phyloP scores from a whole-genome alignment of 176 grass and related monocot genomes.

The Carex cristatella region DNA sequence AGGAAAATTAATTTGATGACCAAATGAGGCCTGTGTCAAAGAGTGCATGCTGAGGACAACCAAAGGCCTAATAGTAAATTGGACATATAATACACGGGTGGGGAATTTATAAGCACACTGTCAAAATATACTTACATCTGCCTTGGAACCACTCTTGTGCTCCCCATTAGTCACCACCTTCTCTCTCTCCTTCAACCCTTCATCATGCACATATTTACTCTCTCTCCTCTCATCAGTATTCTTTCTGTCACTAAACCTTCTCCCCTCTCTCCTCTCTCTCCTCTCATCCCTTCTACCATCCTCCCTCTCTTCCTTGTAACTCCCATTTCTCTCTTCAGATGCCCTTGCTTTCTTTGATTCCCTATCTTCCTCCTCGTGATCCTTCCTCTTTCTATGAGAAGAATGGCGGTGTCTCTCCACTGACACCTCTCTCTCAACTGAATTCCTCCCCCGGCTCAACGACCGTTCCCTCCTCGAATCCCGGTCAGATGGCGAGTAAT shows the following conservation, averaged over 20 bases:
- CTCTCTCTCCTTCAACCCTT: slow-evolving; percentile 25
- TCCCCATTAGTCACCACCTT: slow-evolving; percentile 25
- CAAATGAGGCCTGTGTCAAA: neutral
- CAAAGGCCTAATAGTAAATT: neutral
- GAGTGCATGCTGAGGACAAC: neutral
- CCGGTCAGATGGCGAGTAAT: slow-evolving; percentile 33
- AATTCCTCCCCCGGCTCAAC: slow-evolving; percentile 41
- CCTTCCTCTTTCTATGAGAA: slow-evolving; percentile 43
- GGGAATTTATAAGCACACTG: neutral
- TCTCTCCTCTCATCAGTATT: slow-evolving; percentile 5
- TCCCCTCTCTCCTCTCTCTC: slow-evolving; percentile 27
- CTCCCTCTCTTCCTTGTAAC: slow-evolving; percentile 12
- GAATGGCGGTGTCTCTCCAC: slow-evolving; percentile 14
- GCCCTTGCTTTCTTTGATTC: slow-evolving; percentile 21
- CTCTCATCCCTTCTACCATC: slow-evolving; percentile 24
- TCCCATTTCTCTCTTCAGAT: slow-evolving; percentile 4
- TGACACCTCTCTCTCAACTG: slow-evolving; percentile 36
- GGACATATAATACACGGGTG: neutral
- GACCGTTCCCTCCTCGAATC: slow-evolving; percentile 40
- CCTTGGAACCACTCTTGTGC: slow-evolving; percentile 22
- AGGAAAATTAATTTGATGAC: neutral
- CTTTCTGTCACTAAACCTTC: slow-evolving; percentile 38
- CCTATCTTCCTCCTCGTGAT: slow-evolving; percentile 11
- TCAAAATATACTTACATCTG: slow-evolving; percentile 46
- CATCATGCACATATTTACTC: slow-evolving; percentile 23